Evolutionary conservation across 2,329 filamentous ascomycete species (phyloP).

Genomic region (Colletotrichum liriopes): DNA sequence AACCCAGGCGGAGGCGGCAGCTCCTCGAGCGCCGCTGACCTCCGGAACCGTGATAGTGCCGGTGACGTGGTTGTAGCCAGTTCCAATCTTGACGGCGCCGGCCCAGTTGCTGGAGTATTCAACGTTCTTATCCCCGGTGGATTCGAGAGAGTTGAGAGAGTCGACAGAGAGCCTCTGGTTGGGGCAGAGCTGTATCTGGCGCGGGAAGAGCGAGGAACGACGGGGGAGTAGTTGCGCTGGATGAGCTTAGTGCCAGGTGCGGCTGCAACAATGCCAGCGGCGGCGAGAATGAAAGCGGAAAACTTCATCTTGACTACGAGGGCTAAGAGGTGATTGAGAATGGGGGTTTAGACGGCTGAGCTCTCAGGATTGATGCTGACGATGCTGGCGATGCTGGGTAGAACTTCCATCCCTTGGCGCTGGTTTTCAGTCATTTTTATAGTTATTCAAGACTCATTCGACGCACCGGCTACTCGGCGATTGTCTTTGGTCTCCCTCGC

Average conservation of each 20-base stretch:
- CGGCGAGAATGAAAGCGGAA: slow-evolving; percentile 39
- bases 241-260: slow-evolving; percentile 33
- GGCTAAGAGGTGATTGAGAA: not conserved
- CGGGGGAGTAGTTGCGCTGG: slow-evolving; percentile 33
- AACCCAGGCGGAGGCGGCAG: slow-evolving; percentile 60
- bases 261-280: slow-evolving; percentile 43
- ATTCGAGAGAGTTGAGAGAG: slow-evolving; percentile 11
- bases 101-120: slow-evolving; percentile 51
- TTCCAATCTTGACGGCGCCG: slow-evolving; percentile 49
- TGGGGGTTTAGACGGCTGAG: not conserved
- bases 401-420: not conserved
- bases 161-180: slow-evolving; percentile 39
- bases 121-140: slow-evolving; percentile 30
- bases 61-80: slow-evolving; percentile 48
- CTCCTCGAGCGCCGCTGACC: slow-evolving; percentile 41
- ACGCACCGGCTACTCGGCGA: not conserved
- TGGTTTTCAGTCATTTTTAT: slow-evolving; percentile 12
- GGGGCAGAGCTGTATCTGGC: slow-evolving; percentile 38
- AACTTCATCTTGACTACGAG: slow-evolving; percentile 34
- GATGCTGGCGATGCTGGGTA: slow-evolving; percentile 16
- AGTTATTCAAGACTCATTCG: not conserved
- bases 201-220: slow-evolving; percentile 13
- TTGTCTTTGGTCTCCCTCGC: not conserved
- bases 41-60: slow-evolving; percentile 51
- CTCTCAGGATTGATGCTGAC: slow-evolving; percentile 22